Percentiles rank a stretch among this genome's conserved stretches.
Evolutionary conservation across 345 rosid genomes (phyloP).

Genomic region (Acer saccharum): DNA sequence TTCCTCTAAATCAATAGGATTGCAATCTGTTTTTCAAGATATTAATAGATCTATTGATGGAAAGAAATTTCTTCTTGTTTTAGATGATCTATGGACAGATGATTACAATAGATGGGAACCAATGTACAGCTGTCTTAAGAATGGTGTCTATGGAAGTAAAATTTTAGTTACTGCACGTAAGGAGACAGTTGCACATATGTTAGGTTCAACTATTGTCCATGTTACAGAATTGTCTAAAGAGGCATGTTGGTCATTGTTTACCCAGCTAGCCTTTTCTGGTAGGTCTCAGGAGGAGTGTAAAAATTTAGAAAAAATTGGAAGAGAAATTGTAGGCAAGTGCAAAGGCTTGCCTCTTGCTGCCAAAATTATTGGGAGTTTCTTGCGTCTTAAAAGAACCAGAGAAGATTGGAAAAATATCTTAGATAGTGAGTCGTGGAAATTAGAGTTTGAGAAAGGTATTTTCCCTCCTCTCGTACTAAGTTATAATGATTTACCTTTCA

Average conservation of each 20-base stretch:
- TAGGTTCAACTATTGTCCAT: neutral
- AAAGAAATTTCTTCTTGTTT: neutral
- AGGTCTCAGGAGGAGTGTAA: constrained; percentile 1
- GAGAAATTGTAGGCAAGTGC: constrained; percentile 21
- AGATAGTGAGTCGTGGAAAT: constrained; percentile 22
- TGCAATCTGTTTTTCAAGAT: neutral
- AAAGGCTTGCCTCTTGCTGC: constrained; percentile 30
- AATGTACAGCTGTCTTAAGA: neutral
- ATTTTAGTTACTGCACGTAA: constrained; percentile 4
- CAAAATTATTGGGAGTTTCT: constrained; percentile 22
- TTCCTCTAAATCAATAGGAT: neutral
- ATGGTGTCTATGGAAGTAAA: neutral
- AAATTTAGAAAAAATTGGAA: constrained; percentile 13
- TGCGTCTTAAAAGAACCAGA: constrained; percentile 13
- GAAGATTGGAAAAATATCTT: constrained; percentile 9
- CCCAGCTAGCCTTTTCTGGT: constrained; percentile 14
- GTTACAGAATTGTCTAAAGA: constrained; percentile 1
- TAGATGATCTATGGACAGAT: neutral
- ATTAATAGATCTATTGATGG: neutral
- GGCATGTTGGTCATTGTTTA: constrained; percentile 24
- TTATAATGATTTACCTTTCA: neutral
- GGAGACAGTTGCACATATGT: neutral
- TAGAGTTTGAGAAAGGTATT: neutral
- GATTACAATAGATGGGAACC: neutral
- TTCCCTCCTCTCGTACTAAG: constrained; percentile 4